These are phyloP conservation scores for Claviceps cyperi DNA, from an alignment of 2,329 filamentous ascomycete genomes.

Conservation along the genomic window DNA sequence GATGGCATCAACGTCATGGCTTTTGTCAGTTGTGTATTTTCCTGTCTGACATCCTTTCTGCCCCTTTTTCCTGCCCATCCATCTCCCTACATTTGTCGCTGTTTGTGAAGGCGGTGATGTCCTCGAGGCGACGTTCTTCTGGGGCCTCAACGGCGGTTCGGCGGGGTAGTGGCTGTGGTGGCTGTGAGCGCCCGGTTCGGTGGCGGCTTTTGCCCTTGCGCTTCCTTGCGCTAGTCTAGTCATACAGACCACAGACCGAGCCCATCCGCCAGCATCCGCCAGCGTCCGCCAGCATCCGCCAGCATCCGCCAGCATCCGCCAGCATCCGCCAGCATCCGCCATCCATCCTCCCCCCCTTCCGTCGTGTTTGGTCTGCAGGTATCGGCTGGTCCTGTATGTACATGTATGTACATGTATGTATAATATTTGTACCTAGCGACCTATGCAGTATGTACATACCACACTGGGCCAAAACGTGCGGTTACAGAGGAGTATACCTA, in stretches of 20 bases:
- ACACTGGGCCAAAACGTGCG: too few species aligned
- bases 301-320: too few species aligned
- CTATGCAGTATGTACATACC: too few species aligned
- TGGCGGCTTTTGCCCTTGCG: slow-evolving; percentile 6
- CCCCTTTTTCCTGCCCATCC: not conserved
- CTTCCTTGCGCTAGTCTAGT: slow-evolving; percentile 7
- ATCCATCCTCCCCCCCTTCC: not conserved
- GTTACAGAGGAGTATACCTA: too few species aligned
- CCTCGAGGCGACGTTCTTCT: not conserved
- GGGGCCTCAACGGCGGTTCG: not conserved
- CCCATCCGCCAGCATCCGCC: slow-evolving; percentile 2
- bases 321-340: not conserved
- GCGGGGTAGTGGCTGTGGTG: not conserved
- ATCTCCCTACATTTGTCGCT: not conserved
- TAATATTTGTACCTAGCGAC: too few species aligned
- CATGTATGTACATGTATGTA: too few species aligned
- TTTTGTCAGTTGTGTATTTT: not conserved
- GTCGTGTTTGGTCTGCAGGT: not conserved
- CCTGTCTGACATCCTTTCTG: not conserved
- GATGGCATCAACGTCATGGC: not conserved
- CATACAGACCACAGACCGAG: slow-evolving; percentile 4
- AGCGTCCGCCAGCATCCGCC: not conserved
- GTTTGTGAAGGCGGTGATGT: not conserved
- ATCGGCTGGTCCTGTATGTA: not conserved
- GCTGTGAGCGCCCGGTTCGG: slow-evolving; percentile 2